These are phyloP conservation scores for Pyrenula aspistea DNA, from an alignment of 495 filamentous ascomycete genomes.

Conservation along the genomic window DNA sequence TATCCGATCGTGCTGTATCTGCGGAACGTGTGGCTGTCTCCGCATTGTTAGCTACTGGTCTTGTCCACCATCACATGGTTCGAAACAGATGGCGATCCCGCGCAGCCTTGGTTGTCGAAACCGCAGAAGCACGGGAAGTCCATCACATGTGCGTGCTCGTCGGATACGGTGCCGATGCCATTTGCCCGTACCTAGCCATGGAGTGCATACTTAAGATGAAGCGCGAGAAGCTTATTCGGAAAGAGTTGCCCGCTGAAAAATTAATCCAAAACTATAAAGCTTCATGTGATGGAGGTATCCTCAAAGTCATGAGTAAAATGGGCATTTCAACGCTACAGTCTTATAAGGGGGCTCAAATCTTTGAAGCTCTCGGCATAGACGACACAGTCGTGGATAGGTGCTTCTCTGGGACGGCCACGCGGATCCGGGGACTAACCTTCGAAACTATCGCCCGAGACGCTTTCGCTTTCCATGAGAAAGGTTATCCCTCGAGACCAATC, in stretches of 20 bases:
- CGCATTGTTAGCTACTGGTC: slow-evolving; percentile 77
- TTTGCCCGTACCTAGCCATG: slow-evolving; percentile 95
- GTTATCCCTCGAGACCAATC: slow-evolving; percentile 76
- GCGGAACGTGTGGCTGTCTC: slow-evolving; percentile 80
- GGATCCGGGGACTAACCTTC: slow-evolving; percentile 92
- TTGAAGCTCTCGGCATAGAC: slow-evolving; percentile 96
- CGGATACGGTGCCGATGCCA: slow-evolving; percentile 90
- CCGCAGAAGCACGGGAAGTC: slow-evolving; percentile 93
- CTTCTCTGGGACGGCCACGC: slow-evolving; percentile 90
- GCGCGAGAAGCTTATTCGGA: slow-evolving; percentile 86
- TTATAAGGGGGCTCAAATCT: slow-evolving; percentile 99
- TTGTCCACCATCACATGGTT: slow-evolving; percentile 96
- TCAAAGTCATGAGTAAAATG: slow-evolving; percentile 99
- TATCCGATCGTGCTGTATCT: slow-evolving; percentile 83
- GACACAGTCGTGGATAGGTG: slow-evolving; percentile 92
- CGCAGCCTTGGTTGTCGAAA: slow-evolving; percentile 83
- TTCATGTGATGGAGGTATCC: slow-evolving; percentile 92
- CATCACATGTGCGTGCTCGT: slow-evolving; percentile 98
- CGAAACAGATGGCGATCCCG: slow-evolving; percentile 92
- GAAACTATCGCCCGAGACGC: slow-evolving; percentile 94
- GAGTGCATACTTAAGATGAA: slow-evolving; percentile 99
- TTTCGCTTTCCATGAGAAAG: slow-evolving; percentile 92
- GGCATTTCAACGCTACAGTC: slow-evolving; percentile 96
- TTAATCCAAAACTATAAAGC: slow-evolving; percentile 96
- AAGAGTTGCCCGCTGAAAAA: slow-evolving; percentile 70